Base-by-base conservation (phyloP, 2,329 filamentous ascomycete species). In the Cryphonectria carpinicola region DNA sequence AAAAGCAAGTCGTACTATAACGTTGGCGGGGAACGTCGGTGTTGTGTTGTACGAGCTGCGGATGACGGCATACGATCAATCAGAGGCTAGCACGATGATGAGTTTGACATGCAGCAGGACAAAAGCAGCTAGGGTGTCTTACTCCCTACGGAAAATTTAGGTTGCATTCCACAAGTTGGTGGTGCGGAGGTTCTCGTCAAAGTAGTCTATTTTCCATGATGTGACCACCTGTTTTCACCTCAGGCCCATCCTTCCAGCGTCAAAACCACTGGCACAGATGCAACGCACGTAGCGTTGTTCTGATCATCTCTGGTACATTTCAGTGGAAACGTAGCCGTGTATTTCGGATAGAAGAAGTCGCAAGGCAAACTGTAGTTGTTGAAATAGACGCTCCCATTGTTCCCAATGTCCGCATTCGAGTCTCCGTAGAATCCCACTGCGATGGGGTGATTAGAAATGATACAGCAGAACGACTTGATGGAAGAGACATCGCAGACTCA, bases 211-310 rank as follows among this genome's bases (percentile, higher is more conserved):
- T 19, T 8, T 17, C 19, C 25, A 32, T 19, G 11, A 35, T 58
- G 25, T 32, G 14, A 19, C 28, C 17, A 32, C 13, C 13, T 8
- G 3, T 58, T 14, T 32, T 17, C 14, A 4, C 28, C 28, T 58
- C 54, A 43, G 8, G 11, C 37, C 37, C 61, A 64, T 22, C 37
- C 61, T 25, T 32, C 19, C 22, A 67, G n/a, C 28, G 54, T 41
- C 54, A 71, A 56, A 4, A 28, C 7, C 13, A 68, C n/a, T 1
- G 69, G 69, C 54, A 68, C 32, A 28, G 66, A 25, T 4, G 61
- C 66, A 54, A 60, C 58, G 37, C 69, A 71, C 2, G 69, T 71
- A 41, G 66, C 69, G 37, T 71, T 71, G 35, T 71, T 66, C 1
- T 60, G 64, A 11, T 49, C n/a, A 25, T 71, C 69, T 10, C 37